Evolutionary conservation across 306 rosid species (phyloP).

Genomic region (Pyrus pyrifolia): DNA sequence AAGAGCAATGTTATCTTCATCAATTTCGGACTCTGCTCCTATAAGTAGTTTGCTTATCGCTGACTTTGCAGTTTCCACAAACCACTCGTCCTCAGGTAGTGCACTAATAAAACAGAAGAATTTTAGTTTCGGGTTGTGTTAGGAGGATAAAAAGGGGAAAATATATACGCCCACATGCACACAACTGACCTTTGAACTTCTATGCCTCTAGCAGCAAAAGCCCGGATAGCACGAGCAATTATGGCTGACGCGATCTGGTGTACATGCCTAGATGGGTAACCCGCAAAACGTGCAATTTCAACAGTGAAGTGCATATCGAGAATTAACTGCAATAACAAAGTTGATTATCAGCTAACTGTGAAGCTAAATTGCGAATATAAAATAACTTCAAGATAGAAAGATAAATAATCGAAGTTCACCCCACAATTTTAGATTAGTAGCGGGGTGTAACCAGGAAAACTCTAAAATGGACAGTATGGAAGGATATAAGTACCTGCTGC

Average conservation of each 20-base stretch:
- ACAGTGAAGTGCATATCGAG: constrained; percentile 99
- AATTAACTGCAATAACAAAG: constrained; percentile 57
- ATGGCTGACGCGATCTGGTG: constrained; percentile 93
- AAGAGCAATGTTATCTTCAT: constrained; percentile 60
- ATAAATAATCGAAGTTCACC: too few species aligned
- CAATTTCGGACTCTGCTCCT: constrained; percentile 69
- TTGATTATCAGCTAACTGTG: background rate
- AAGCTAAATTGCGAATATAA: background rate
- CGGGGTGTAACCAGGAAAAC: too few species aligned
- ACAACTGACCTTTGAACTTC: constrained; percentile 64
- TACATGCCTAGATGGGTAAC: constrained; percentile 77
- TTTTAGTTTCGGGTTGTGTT: constrained; percentile 9
- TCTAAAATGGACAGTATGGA: background rate
- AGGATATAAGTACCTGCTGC: constrained; percentile 63
- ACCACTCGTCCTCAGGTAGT: constrained; percentile 94
- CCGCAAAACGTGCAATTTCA: constrained; percentile 88
- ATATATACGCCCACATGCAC: background rate
- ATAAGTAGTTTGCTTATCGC: constrained; percentile 70
- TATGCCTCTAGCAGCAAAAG: constrained; percentile 82
- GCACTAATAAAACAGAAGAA: constrained; percentile 42
- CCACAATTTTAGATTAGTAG: too few species aligned
- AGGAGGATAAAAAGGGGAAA: background rate
- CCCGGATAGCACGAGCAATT: constrained; percentile 80
- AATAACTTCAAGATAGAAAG: too few species aligned
- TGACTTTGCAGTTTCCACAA: constrained; percentile 80